Evolutionary conservation across 352 stramenopile species (phyloP).

Genomic region (Plasmopara halstedii): DNA sequence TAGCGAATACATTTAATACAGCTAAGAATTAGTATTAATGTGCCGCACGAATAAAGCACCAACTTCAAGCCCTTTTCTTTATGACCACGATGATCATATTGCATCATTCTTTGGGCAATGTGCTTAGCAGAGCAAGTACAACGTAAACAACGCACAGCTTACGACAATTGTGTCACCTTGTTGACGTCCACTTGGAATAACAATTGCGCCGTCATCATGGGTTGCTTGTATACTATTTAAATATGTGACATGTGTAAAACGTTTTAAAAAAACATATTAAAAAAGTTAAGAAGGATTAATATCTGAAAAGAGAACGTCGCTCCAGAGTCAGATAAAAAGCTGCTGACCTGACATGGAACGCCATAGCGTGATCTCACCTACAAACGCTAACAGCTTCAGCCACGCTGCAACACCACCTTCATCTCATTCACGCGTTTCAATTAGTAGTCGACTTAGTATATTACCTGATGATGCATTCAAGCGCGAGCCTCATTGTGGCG

Average conservation of each 20-base stretch:
- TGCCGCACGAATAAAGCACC: no score
- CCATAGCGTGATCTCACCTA: no score
- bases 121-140: no score
- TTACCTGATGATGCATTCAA: slow-evolving; percentile 47
- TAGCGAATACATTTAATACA: no score
- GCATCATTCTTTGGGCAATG: no score
- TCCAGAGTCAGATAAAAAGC: slow-evolving; percentile 13
- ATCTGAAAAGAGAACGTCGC: slow-evolving; percentile 6
- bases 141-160: background rate
- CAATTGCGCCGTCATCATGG: slow-evolving; percentile 11
- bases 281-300: slow-evolving; percentile 12
- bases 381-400: slow-evolving; percentile 13
- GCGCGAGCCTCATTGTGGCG: slow-evolving; percentile 63
- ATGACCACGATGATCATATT: no score
- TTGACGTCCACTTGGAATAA: slow-evolving; percentile 3
- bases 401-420: slow-evolving; percentile 5
- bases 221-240: slow-evolving; percentile 1
- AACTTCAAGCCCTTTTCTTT: no score
- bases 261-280: slow-evolving; percentile 6
- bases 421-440: slow-evolving; percentile 18
- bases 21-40: no score
- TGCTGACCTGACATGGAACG: background rate
- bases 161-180: background rate
- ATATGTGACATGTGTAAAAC: slow-evolving; percentile 19
- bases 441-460: slow-evolving; percentile 31